Evolutionary conservation across 148 eudicot species (phyloP).

Genomic region (Rhododendron henanense): DNA sequence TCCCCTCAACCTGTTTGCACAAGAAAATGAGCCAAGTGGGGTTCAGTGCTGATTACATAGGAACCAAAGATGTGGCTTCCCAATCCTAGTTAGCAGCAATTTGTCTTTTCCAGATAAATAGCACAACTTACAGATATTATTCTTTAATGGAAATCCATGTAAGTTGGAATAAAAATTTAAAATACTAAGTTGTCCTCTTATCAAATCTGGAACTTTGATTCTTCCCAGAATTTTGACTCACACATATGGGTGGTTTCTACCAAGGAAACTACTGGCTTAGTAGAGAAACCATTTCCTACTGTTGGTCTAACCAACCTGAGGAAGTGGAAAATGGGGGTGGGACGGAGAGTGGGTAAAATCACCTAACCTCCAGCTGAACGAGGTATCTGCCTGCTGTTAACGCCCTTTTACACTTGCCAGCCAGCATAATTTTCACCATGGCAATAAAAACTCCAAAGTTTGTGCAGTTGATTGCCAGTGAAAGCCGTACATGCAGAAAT

Average conservation of each 20-base stretch:
- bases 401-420: not conserved
- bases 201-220: not conserved
- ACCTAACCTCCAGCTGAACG: not conserved
- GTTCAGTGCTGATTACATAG: not conserved
- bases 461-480: not conserved
- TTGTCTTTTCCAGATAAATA: not conserved
- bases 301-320: not conserved
- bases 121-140: not conserved
- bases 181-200: not conserved
- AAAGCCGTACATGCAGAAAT: not conserved
- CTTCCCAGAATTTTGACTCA: not conserved
- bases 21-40: not conserved
- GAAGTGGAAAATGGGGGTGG: not conserved
- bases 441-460: not conserved
- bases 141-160: not conserved
- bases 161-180: not conserved
- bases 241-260: not conserved
- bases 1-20: conserved; percentile 65
- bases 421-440: not conserved
- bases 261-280: not conserved
- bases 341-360: too few species aligned
- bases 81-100: not conserved
- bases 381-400: not conserved
- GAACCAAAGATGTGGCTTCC: not conserved
- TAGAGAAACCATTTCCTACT: not conserved